Evolutionary conservation across 495 filamentous ascomycete genomes (phyloP).

Genomic region (Aspergillus sparsus): DNA sequence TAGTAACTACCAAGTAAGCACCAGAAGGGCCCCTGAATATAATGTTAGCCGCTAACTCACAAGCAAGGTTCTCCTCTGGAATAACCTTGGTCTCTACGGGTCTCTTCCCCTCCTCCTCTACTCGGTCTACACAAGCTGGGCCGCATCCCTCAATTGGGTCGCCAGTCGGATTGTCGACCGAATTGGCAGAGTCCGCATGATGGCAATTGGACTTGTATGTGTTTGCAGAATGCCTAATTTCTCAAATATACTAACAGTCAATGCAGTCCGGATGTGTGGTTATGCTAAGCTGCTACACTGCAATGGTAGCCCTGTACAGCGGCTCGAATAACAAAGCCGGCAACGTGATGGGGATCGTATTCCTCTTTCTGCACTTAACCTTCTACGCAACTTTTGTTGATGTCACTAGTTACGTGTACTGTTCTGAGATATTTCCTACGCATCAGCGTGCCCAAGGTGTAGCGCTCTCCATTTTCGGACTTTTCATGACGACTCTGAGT

Average conservation of each 20-base stretch:
- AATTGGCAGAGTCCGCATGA: neutral
- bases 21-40: neutral
- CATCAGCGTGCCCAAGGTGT: neutral
- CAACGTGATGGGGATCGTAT: neutral
- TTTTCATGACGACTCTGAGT: neutral
- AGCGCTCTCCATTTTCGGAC: neutral
- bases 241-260: neutral
- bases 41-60: neutral
- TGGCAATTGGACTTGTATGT: neutral
- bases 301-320: constrained; percentile 2
- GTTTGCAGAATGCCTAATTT: neutral
- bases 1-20: constrained; percentile 1
- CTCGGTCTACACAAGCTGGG: neutral
- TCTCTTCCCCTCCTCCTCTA: neutral
- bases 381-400: neutral
- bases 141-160: neutral
- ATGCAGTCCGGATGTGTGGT: neutral
- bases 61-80: neutral
- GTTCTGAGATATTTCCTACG: neutral
- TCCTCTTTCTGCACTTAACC: neutral
- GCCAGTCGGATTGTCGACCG: neutral
- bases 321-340: neutral
- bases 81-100: neutral
- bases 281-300: neutral
- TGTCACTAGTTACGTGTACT: neutral